Evolutionary conservation across 257 asterid genomes (phyloP), one percentile per base, ranked within the genome.

Genomic region (Scutellaria barbata): DNA sequence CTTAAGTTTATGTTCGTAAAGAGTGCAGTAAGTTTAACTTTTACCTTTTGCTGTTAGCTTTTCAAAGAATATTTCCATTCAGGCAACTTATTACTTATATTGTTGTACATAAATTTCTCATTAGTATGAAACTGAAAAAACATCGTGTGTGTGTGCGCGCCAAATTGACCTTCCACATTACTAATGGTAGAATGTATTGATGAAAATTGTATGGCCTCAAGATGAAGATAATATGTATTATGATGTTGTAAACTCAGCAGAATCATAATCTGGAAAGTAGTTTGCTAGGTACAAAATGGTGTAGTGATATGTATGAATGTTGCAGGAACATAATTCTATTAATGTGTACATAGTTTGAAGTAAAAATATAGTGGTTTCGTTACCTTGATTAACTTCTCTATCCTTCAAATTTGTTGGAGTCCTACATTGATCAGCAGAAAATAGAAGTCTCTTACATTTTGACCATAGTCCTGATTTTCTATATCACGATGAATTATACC

Each of bases 191-290:
- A 66, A 4, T 46, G 22, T 37, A 48, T 41, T 68, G 16, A 7
- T 39, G 4, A 33, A 40, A 53, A 56, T 64, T 20, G 52, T 7
- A 39, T 33, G 35, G 55, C 63, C 56, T 74, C 30, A 30, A 30
- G 35, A 30, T 30, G 35, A 30, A 30, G 35, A 65, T 16, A 30
- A 58, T 16, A 35, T n/a, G 67, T 72, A 51, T 25, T 69, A 3
- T 25, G 55, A 65, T 55, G 20, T 54, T 57, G 20, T 37, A 25
- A 58, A 74, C 56, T 71, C 14, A 54, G 59, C 35, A 14, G 47
- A 41, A 35, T 41, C 63, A 12, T 50, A 37, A 62, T 37, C 10
- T 56, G 54, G 20, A 68, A 33, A 60, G 17, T 54, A 52, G 47
- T 48, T 17, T 35, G 55, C 40, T 62, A 61, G 41, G 45, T 69